Percentiles rank a stretch among this genome's conserved stretches.
Conservation (phyloP, 371 early-diverging fungal genomes). For the Nematocida homosporus region DNA sequence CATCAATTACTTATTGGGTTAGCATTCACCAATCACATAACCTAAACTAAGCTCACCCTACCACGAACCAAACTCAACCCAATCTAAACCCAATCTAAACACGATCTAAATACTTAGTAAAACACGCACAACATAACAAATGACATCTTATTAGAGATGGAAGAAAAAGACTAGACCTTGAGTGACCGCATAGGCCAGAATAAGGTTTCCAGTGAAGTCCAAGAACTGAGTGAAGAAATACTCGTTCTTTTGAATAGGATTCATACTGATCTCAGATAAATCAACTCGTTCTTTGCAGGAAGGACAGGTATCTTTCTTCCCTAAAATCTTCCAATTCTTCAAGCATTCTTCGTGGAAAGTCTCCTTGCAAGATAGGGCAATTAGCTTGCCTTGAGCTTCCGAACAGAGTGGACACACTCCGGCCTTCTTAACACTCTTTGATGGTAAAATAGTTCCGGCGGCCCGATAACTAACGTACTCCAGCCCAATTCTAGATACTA, state of each 20-base stretch:
- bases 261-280: conserved; percentile 37
- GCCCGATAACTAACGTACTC: conserved; percentile 57
- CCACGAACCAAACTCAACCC: no score
- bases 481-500: conserved; percentile 63
- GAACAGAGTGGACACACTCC: conserved; percentile 50
- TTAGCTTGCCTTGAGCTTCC: conserved; percentile 15
- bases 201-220: conserved; percentile 61
- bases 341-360: conserved; percentile 78
- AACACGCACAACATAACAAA: no score
- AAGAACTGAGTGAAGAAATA: conserved; percentile 62
- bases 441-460: conserved; percentile 49
- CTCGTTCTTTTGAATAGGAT: conserved; percentile 65
- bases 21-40: background rate
- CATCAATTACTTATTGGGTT: background rate
- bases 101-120: no score
- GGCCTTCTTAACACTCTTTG: conserved; percentile 20
- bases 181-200: conserved; percentile 61
- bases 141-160: background rate
- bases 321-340: conserved; percentile 83
- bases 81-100: no score
- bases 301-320: conserved; percentile 86
- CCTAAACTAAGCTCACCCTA: no score
- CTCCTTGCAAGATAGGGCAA: conserved; percentile 66
- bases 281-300: conserved; percentile 72
- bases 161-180: conserved; percentile 46